Base-by-base conservation (phyloP, 1,284 basidiomycete genomes). In the Malassezia caprae region DNA sequence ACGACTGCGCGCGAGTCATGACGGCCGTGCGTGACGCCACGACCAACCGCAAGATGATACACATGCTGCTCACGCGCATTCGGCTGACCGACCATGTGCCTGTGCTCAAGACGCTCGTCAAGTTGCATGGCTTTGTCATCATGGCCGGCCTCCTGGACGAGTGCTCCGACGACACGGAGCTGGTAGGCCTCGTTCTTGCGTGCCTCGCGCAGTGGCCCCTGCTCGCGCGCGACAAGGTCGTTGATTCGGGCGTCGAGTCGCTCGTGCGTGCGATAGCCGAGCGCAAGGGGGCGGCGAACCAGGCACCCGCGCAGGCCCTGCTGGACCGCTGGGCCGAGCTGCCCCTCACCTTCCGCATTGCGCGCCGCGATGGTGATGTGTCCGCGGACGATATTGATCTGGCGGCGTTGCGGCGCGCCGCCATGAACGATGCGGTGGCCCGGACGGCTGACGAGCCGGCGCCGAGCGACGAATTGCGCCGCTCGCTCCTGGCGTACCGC, bases 121-220 rank as follows among this genome's bases (percentile, higher is more conserved):
- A 90, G 27, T 78, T 96, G 69, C 89, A 94, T 75, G 91, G 90
- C 1, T 90, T 94, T 73, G 88, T 86, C 75, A 78, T 93, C 21
- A 90, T 96, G 88, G 85, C 82, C 44, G 89, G 86, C 70, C 80
- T 96, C 41, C 77, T 96, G 28, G 82, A 86, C 45, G 90, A 96
- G 67, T 80, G 90, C 69, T 74, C 76, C 13, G 79, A 82, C 27
- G 88, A 96, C 64, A 63, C 78, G 23, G 86, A 90, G 35, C 79
- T 96, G 28, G 78, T 85, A 30, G 75, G 80, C 8, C 76, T 86
- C 86, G 62, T 56, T 82, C 77, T 73, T 39, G 53, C 63, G 21
- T 64, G 65, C 42, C 52, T 67, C 12, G 61, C 58, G 4, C 56
- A 63, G 35, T 96, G 90, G 90, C 88, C 88, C 0, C 77, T 96